Conservation (phyloP, 2,329 filamentous ascomycete genomes). For the Ophiognomonia clavigignenti-juglandacearum region DNA sequence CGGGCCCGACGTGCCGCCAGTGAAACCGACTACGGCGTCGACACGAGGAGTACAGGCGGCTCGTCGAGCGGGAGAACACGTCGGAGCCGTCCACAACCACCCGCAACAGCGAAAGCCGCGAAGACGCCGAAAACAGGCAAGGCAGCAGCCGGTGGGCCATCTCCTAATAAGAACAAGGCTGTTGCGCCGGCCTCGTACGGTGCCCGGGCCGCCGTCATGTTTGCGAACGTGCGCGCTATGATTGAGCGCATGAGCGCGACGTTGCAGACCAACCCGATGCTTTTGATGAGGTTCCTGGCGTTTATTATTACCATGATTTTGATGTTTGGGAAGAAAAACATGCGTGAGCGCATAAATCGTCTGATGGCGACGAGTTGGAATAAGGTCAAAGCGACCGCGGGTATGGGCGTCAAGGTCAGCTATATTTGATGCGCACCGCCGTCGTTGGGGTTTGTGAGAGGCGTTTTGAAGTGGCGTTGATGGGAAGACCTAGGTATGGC, state of each 20-base stretch:
- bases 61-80: conserved; percentile 23
- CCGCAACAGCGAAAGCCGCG: conserved; percentile 8
- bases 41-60: conserved; percentile 39
- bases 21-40: conserved; percentile 67
- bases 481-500: not conserved
- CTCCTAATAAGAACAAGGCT: conserved; percentile 25
- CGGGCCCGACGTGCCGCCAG: conserved; percentile 43
- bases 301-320: conserved; percentile 77
- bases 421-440: conserved; percentile 63
- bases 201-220: conserved; percentile 46
- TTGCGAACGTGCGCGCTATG: conserved; percentile 46
- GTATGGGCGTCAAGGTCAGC: conserved; percentile 96
- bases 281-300: conserved; percentile 60
- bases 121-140: conserved; percentile 10
- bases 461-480: conserved; percentile 7
- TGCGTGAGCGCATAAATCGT: conserved; percentile 69
- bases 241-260: conserved; percentile 46
- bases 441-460: not conserved
- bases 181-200: conserved; percentile 33
- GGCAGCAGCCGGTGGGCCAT: not conserved
- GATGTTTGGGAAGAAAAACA: conserved; percentile 67
- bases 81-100: conserved; percentile 4
- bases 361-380: conserved; percentile 68
- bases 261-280: conserved; percentile 51
- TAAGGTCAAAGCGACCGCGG: conserved; percentile 78